Evolutionary conservation across 768 basidiomycete genomes (phyloP), one percentile per base, ranked within the genome.

Genomic region (Mycena latifolia): DNA sequence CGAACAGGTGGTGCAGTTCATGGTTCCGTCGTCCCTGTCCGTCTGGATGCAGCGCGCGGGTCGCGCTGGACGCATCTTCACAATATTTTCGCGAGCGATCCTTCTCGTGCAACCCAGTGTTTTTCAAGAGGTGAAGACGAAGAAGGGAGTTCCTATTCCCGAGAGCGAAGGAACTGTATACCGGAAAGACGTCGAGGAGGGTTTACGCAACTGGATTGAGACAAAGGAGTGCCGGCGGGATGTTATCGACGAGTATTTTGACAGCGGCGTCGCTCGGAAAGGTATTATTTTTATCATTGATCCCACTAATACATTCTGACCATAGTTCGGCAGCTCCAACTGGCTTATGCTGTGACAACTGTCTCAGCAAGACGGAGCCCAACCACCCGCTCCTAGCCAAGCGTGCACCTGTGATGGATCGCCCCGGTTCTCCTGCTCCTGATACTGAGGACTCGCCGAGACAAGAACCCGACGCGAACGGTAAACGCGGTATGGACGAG

Each of bases 231-330:
- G 77, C 54, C 69, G 73, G 3, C 65, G 73, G 0, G 68, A 72
- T 17, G 61, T 74, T 2, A 39, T 65, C 5, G 73, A 77, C 57
- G 51, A 63, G 55, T 77, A 76, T 56, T 79, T 73, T 47, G 47
- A 72, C 37, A 74, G 69, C 59, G 76, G 63, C 41, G 20, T 33
- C 14, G 15, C 35, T 18, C 48, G 55, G 9, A 29, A 53, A 31
- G 9, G 45, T 54, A 28, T 39, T 35, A 35, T 14, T 35, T 35
- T n/a, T 14, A 6, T 35, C 33, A 14, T 14, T 35, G 33, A 35
- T 7, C 14, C 14, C 14, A 35, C 33, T 35, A 35, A 6, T 7
- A 35, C 33, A 14, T 35, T 35, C 33, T 35, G 33, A 35, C 33
- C 14, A 6, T 35, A n/a, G 33, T 41, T 60, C 39, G 1, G 3